Conservation (phyloP, 345 rosid species). For the Populus simonii region DNA sequence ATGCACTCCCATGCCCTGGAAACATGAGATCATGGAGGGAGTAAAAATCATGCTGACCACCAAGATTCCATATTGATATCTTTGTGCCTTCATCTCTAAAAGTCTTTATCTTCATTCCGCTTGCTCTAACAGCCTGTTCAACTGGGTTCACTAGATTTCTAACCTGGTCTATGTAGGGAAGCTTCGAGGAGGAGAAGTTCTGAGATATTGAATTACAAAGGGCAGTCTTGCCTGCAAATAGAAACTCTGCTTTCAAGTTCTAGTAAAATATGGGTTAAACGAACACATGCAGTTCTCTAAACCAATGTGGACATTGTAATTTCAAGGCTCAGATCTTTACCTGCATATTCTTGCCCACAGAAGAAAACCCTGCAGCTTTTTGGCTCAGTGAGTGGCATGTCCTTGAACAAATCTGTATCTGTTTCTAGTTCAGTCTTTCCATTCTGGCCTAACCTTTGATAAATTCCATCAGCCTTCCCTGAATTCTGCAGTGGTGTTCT, state of each 20-base stretch:
- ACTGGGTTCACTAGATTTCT: slow-evolving; percentile 76
- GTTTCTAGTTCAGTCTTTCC: slow-evolving; percentile 49
- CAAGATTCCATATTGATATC: slow-evolving; percentile 87
- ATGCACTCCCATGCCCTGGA: slow-evolving; percentile 79
- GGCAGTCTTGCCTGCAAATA: slow-evolving; percentile 66
- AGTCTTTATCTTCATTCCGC: slow-evolving; percentile 81
- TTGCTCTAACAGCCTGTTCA: slow-evolving; percentile 79
- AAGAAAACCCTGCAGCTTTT: slow-evolving; percentile 80
- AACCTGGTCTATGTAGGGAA: slow-evolving; percentile 75
- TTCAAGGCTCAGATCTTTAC: slow-evolving; percentile 22
- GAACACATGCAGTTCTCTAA: not conserved
- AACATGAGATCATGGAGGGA: slow-evolving; percentile 95
- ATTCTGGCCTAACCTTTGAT: slow-evolving; percentile 73
- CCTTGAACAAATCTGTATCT: slow-evolving; percentile 65
- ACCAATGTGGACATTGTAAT: not conserved
- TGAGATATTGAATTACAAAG: slow-evolving; percentile 72
- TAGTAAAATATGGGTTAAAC: not conserved
- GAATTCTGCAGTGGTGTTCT: slow-evolving; percentile 73
- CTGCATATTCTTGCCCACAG: slow-evolving; percentile 94
- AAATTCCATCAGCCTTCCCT: slow-evolving; percentile 65
- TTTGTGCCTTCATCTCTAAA: slow-evolving; percentile 78
- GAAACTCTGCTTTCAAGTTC: slow-evolving; percentile 2
- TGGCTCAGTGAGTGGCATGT: slow-evolving; percentile 82
- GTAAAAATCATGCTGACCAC: slow-evolving; percentile 81
- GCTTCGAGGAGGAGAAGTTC: slow-evolving; percentile 61